A percentile compares a stretch with the other conserved stretches of the same genome.
Conservation (phyloP, 768 basidiomycete genomes). For the Pholiota molesta region DNA sequence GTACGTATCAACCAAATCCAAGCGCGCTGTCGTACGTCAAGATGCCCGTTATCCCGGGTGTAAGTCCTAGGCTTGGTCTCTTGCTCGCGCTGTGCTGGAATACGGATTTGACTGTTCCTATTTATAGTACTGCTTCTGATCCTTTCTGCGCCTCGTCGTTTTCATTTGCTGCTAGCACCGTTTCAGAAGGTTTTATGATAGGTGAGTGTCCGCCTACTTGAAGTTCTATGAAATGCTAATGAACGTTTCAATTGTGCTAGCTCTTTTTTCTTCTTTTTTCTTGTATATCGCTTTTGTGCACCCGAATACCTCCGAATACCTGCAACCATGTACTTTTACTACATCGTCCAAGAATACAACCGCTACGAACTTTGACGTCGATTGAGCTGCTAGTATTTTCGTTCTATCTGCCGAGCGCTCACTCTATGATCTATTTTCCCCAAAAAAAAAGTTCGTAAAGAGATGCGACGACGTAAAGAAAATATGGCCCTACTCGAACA, state of each 20-base stretch:
- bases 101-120: background rate
- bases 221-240: background rate
- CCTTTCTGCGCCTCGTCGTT: background rate
- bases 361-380: background rate
- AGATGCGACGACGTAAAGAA: no score
- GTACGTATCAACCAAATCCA: background rate
- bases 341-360: background rate
- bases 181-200: background rate
- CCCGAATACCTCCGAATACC: background rate
- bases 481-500: no score
- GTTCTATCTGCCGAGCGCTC: background rate
- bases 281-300: background rate
- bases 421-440: background rate
- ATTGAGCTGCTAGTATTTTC: no score
- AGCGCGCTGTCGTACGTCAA: background rate
- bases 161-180: background rate
- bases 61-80: background rate
- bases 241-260: background rate
- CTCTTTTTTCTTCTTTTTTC: no score
- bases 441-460: no score
- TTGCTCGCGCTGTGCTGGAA: background rate
- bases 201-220: background rate
- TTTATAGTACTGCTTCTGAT: constrained; percentile 1
- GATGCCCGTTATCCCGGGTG: background rate
- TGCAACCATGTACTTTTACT: background rate